Conservation (phyloP, 768 basidiomycete species). For the Coprinellus micaceus region DNA sequence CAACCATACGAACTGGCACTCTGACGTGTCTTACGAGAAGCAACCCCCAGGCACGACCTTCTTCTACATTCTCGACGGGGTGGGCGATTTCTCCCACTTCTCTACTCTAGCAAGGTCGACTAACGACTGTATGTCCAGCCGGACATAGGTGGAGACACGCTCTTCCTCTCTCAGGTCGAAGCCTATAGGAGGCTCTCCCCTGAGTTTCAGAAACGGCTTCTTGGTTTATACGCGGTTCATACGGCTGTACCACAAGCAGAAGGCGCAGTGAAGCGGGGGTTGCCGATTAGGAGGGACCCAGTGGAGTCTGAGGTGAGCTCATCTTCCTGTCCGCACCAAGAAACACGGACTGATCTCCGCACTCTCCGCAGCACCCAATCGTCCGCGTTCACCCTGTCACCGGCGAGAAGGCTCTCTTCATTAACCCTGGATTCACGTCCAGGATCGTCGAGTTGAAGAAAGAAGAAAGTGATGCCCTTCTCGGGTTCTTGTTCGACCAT, state of each 20-base stretch:
- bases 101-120: background rate
- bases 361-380: slow-evolving; percentile 43
- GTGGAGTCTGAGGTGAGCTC: slow-evolving; percentile 15
- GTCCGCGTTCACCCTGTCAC: slow-evolving; percentile 51
- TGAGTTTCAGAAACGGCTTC: slow-evolving; percentile 8
- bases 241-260: slow-evolving; percentile 24
- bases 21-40: slow-evolving; percentile 53
- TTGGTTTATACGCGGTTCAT: slow-evolving; percentile 20
- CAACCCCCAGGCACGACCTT: slow-evolving; percentile 53
- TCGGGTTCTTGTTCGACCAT: slow-evolving; percentile 52
- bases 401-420: slow-evolving; percentile 54
- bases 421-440: slow-evolving; percentile 52
- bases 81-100: slow-evolving; percentile 1
- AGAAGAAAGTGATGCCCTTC: slow-evolving; percentile 51
- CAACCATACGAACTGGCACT: slow-evolving; percentile 45
- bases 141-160: slow-evolving; percentile 16
- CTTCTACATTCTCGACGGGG: slow-evolving; percentile 52
- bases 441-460: slow-evolving; percentile 51
- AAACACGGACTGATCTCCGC: too few species aligned
- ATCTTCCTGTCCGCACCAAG: slow-evolving; percentile 32
- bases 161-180: slow-evolving; percentile 14
- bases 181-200: slow-evolving; percentile 18
- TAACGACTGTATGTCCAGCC: slow-evolving; percentile 1
- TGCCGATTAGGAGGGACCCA: slow-evolving; percentile 26
- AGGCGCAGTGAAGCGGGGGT: slow-evolving; percentile 17